Evolutionary conservation across 257 asterid species (phyloP).

Genomic region (Datura wrightii): DNA sequence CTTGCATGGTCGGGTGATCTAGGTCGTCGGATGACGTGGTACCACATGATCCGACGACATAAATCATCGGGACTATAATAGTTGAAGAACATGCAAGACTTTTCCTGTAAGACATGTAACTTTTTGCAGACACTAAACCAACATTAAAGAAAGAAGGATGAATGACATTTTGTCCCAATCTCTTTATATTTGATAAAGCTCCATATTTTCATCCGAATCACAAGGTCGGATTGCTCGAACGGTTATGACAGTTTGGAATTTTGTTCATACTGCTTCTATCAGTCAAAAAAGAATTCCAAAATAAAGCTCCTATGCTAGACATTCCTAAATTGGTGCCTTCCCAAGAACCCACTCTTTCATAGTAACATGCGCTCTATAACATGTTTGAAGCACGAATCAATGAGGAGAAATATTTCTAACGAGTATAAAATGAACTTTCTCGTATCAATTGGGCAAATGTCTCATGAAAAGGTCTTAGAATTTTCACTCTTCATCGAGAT

Average conservation of each 20-base stretch:
- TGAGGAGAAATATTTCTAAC: not conserved
- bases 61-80: not conserved
- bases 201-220: not conserved
- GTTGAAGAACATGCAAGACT: not conserved
- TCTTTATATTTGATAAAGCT: not conserved
- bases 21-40: not conserved
- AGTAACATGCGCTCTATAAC: not conserved
- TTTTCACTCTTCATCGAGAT: slow-evolving; percentile 44
- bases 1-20: slow-evolving; percentile 2
- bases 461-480: not conserved
- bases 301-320: not conserved
- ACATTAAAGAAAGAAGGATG: not conserved
- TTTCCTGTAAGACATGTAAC: not conserved
- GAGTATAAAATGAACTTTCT: not conserved
- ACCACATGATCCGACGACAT: not conserved
- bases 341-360: not conserved
- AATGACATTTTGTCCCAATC: not conserved
- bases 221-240: not conserved
- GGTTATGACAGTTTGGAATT: not conserved
- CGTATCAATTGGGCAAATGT: not conserved
- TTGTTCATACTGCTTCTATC: slow-evolving; percentile 6
- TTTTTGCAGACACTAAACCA: not conserved
- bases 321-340: slow-evolving; percentile 3
- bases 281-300: not conserved
- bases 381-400: not conserved